Conservation (phyloP, 345 rosid genomes). For the Dipteronia sinensis region DNA sequence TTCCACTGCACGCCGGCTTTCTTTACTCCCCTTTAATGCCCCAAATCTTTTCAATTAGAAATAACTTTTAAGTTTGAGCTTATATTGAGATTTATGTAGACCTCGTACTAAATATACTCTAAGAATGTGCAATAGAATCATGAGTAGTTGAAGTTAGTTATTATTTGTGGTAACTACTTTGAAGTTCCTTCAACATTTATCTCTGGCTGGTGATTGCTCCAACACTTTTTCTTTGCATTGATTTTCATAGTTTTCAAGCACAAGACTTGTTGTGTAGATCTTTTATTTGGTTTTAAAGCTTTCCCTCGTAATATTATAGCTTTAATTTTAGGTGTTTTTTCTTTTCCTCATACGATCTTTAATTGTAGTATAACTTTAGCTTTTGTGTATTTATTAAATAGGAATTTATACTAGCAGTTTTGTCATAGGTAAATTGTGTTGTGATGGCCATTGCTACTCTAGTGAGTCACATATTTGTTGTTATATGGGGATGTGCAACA, state of each 20-base stretch:
- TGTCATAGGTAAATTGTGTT: not conserved
- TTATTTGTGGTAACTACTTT: not conserved
- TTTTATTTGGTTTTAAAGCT: not conserved
- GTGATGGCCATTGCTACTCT: not conserved
- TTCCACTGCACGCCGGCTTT: not conserved
- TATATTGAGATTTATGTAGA: not conserved
- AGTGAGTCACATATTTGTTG: too few species aligned
- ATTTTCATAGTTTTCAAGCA: not conserved
- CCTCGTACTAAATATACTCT: not conserved
- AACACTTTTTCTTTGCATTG: not conserved
- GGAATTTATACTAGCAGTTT: not conserved
- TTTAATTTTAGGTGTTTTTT: not conserved
- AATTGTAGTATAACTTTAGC: not conserved
- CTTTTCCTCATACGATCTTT: not conserved
- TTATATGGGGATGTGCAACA: not conserved
- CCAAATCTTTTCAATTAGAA: too few species aligned
- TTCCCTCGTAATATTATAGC: not conserved
- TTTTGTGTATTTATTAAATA: not conserved
- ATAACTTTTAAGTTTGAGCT: not conserved
- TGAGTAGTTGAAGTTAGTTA: not conserved
- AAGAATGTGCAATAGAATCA: not conserved
- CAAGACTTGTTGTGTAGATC: not conserved
- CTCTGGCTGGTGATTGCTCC: not conserved
- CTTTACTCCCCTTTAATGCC: not conserved
- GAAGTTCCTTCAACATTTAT: conserved; percentile 4